Conservation (phyloP, 2,329 filamentous ascomycete species). For the Botrytis squamosa region DNA sequence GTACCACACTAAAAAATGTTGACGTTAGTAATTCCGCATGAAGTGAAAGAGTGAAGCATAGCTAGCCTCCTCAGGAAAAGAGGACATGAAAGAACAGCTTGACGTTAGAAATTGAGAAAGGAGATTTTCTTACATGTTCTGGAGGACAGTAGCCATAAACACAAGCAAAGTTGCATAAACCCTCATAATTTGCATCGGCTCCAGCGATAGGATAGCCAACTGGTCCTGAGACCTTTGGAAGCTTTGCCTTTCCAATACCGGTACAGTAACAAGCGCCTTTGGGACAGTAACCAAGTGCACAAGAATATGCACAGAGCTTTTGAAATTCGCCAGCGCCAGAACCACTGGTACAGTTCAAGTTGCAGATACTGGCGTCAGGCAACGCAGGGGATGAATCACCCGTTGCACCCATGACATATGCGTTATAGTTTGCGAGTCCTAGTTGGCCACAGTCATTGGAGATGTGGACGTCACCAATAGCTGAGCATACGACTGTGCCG, state of each 20-base stretch:
- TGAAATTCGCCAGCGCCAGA: slow-evolving; percentile 39
- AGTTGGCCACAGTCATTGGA: background rate
- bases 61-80: background rate
- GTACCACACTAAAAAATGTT: background rate
- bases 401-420: background rate
- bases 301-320: slow-evolving; percentile 40
- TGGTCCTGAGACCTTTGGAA: background rate
- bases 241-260: background rate
- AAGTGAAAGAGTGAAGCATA: background rate
- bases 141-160: slow-evolving; percentile 11
- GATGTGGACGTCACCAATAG: background rate
- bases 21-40: background rate
- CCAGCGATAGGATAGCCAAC: background rate
- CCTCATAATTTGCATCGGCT: slow-evolving; percentile 1
- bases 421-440: background rate
- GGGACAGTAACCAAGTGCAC: slow-evolving; percentile 31
- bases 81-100: background rate
- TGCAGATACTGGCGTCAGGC: background rate
- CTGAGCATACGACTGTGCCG: background rate
- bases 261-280: slow-evolving; percentile 13
- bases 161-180: slow-evolving; percentile 12
- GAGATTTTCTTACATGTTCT: background rate
- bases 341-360: slow-evolving; percentile 26
- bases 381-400: background rate
- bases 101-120: background rate